These are phyloP conservation scores for Soucietia sequanensis DNA, from an alignment of 805 yeast species.

Conservation along the genomic window DNA sequence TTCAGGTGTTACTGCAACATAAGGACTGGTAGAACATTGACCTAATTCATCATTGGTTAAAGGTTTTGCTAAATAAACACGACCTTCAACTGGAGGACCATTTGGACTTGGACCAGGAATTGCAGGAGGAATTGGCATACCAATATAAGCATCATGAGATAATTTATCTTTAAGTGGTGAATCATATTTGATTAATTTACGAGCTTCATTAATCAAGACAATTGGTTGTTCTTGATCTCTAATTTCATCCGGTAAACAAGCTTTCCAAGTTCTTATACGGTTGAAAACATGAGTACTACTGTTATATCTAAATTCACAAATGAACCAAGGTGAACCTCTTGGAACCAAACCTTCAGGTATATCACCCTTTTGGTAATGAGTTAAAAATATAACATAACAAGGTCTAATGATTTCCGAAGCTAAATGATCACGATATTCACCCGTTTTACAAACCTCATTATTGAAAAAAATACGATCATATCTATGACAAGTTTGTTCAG, in stretches of 20 bases:
- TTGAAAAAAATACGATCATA: constrained; percentile 85
- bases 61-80: constrained; percentile 76
- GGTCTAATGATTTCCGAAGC: constrained; percentile 89
- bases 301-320: constrained; percentile 93
- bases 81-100: constrained; percentile 95
- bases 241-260: constrained; percentile 95
- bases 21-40: constrained; percentile 51
- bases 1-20: constrained; percentile 38
- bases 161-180: constrained; percentile 82
- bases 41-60: constrained; percentile 82
- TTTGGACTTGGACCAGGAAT: constrained; percentile 69
- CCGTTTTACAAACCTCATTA: constrained; percentile 94
- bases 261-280: constrained; percentile 97
- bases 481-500: constrained; percentile 96
- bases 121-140: constrained; percentile 81
- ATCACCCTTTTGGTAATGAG: constrained; percentile 92
- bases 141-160: constrained; percentile 68
- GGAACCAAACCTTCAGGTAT: constrained; percentile 65
- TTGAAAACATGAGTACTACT: constrained; percentile 88
- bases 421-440: constrained; percentile 92
- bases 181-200: constrained; percentile 70
- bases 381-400: constrained; percentile 91
- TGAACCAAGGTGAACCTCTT: constrained; percentile 78
- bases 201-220: constrained; percentile 63
- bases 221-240: constrained; percentile 76